Base-by-base conservation (phyloP, 805 yeast species). In the Kodamaea lidongshanica region DNA sequence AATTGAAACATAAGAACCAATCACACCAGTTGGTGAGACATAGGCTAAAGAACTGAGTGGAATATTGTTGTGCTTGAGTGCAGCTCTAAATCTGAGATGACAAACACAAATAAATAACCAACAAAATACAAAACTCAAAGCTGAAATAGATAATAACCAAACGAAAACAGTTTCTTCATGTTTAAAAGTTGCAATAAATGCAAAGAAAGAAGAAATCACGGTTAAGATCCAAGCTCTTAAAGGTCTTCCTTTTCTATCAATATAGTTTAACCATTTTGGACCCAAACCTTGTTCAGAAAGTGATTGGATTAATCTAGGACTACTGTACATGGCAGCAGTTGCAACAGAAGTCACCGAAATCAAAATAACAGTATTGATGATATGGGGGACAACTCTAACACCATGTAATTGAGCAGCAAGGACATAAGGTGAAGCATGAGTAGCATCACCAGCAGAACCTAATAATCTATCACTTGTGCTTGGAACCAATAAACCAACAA, bases 401-500 rank as follows among this genome's bases (percentile, higher is more conserved):
- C 51, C 52, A 32, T 52, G 51, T 19, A 51, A 22, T 26, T 42
- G 39, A 7, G 57, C 57, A 7, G 57, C 56, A 40, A 52, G 35
- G 11, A 52, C 57, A 22, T 46, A 52, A 4, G 57, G 56, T 7
- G 57, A 52, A 6, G 54, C 46, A 22, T 43, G 39, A 24, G 52
- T 35, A 19, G 45, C 35, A n/a, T 34, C 30, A 3, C 42, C 38
- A 12, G 41, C 44, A 4, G 57, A 37, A 11, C 67, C 65, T 61
- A 61, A 46, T 27, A 61, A 56, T 25, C 46, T 35, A 19, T 39
- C 51, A 13, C 60, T 52, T 37, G 38, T 47, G 29, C 50, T 40
- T 6, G 68, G 68, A 19, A 61, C 68, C 35, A 61, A 51, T 33
- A 61, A 53, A 4, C 67, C 67, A 24, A 53, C 58, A 18, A 53